These are phyloP conservation scores for Haplosporangium gracile DNA, from an alignment of 192 early-diverging fungal species.

Conservation along the genomic window DNA sequence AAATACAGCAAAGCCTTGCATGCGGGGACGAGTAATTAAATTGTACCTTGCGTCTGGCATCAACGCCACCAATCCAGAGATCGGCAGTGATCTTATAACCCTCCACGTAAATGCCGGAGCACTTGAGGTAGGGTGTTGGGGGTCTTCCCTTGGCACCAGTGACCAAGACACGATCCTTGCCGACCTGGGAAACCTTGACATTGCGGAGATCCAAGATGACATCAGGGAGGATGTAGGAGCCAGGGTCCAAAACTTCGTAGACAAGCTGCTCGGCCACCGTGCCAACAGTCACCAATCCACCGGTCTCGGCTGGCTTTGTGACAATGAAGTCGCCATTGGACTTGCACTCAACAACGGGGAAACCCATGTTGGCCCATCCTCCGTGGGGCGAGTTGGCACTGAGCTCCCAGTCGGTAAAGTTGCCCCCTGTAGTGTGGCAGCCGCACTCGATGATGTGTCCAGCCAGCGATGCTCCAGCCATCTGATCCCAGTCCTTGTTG, in stretches of 20 bases:
- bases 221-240: slow-evolving; percentile 74
- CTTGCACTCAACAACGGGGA: slow-evolving; percentile 73
- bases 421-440: slow-evolving; percentile 76
- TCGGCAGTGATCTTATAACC: slow-evolving; percentile 71
- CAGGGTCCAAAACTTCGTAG: slow-evolving; percentile 76
- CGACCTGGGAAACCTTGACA: slow-evolving; percentile 68
- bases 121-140: slow-evolving; percentile 71
- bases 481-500: slow-evolving; percentile 63
- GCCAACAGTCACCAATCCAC: slow-evolving; percentile 68
- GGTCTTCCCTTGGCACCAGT: slow-evolving; percentile 69
- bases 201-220: slow-evolving; percentile 73
- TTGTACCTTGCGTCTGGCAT: slow-evolving; percentile 68
- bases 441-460: slow-evolving; percentile 80
- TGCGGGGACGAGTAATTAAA: background rate
- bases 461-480: slow-evolving; percentile 73
- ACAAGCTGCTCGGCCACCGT: slow-evolving; percentile 76
- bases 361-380: slow-evolving; percentile 77
- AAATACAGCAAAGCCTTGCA: background rate
- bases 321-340: slow-evolving; percentile 67
- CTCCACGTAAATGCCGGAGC: slow-evolving; percentile 72
- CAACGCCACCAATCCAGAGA: slow-evolving; percentile 70
- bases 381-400: slow-evolving; percentile 64
- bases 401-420: slow-evolving; percentile 77
- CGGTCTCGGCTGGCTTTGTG: slow-evolving; percentile 73
- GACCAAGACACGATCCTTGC: slow-evolving; percentile 67